Evolutionary conservation across 73 alveolate species (phyloP).

Genomic region (Paramecium tetraurelia): DNA sequence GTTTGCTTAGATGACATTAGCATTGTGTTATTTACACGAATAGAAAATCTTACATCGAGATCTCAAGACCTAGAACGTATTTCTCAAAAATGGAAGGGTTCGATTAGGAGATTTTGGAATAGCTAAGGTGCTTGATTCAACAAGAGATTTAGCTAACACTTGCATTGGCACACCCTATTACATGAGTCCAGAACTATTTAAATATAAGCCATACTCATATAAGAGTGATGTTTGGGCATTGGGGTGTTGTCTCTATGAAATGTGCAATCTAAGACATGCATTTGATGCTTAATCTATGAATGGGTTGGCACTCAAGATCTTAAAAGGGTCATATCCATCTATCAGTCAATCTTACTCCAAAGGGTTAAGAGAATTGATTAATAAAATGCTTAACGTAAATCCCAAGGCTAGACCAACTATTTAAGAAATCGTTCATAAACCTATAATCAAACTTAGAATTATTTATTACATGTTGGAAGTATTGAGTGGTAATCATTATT

Average conservation of each 20-base stretch:
- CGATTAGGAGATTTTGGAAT: constrained; percentile 98
- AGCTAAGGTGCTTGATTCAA: constrained; percentile 96
- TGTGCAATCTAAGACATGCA: constrained; percentile 96
- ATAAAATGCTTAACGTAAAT: constrained; percentile 88
- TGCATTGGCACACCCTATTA: constrained; percentile 96
- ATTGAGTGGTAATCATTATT: constrained; percentile 68
- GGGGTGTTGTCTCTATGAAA: constrained; percentile 98
- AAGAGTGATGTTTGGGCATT: constrained; percentile 99
- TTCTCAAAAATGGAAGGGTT: constrained; percentile 94
- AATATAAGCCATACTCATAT: constrained; percentile 94
- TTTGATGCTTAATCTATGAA: constrained; percentile 97
- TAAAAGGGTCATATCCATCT: constrained; percentile 96
- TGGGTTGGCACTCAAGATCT: constrained; percentile 96
- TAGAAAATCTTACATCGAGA: constrained; percentile 97
- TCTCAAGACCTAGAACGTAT: constrained; percentile 95
- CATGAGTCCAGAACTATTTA: constrained; percentile 99
- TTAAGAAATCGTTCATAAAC: constrained; percentile 88
- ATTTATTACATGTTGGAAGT: constrained; percentile 81
- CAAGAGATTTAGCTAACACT: constrained; percentile 96
- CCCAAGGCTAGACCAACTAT: constrained; percentile 95
- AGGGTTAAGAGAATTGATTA: constrained; percentile 88
- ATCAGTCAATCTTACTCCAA: constrained; percentile 84
- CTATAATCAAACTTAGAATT: constrained; percentile 89
- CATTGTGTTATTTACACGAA: constrained; percentile 96
- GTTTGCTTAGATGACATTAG: constrained; percentile 94